A percentile compares a stretch with the other conserved stretches of the same genome.
phyloP scores from a whole-genome alignment of 2,329 filamentous ascomycete species.

The Mariannaea elegans region DNA sequence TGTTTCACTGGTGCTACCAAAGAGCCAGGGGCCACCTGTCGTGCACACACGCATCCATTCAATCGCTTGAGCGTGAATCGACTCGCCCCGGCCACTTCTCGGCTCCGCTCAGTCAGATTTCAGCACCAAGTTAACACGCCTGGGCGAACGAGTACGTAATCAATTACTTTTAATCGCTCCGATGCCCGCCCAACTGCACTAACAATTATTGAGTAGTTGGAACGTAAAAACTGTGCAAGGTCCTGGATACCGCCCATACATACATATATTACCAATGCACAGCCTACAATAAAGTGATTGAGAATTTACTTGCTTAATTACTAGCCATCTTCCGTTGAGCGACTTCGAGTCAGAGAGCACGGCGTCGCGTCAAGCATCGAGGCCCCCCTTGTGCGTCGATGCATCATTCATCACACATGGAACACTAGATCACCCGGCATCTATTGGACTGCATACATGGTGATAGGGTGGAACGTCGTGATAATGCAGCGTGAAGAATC shows the following conservation, averaged over 20 bases:
- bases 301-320: too few species aligned
- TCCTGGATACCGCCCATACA: not conserved
- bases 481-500: not conserved
- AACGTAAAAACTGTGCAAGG: not conserved
- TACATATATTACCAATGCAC: not conserved
- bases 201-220: not conserved
- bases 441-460: not conserved
- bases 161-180: not conserved
- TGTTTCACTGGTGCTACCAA: too few species aligned
- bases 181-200: not conserved
- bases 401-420: not conserved
- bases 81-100: constrained; percentile 3
- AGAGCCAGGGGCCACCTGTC: too few species aligned
- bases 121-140: not conserved
- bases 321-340: too few species aligned
- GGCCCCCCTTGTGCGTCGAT: not conserved
- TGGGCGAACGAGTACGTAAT: not conserved
- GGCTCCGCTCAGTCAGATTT: constrained; percentile 2
- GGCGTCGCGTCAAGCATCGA: not conserved
- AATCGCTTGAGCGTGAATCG: not conserved
- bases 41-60: not conserved
- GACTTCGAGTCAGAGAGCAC: too few species aligned
- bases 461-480: not conserved
- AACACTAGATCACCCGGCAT: not conserved
- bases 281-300: too few species aligned